Evolutionary conservation across 116 monocot species (phyloP).

Genomic region (Papilionanthe hybrid): DNA sequence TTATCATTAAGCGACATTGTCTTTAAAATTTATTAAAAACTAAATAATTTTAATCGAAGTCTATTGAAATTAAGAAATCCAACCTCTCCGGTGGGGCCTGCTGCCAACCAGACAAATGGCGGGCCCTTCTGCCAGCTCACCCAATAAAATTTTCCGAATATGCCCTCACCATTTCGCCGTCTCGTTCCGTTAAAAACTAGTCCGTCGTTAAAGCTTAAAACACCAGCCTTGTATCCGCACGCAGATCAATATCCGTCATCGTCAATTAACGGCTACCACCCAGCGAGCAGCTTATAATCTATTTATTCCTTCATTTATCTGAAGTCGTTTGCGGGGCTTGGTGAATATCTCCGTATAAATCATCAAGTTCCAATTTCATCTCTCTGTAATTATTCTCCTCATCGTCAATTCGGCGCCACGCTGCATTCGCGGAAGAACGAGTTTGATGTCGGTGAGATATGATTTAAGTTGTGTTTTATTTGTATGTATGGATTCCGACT

Average conservation of each 20-base stretch:
- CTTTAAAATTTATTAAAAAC: no score
- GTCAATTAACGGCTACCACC: background rate
- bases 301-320: background rate
- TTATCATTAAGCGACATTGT: no score
- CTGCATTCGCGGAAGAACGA: background rate
- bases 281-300: background rate
- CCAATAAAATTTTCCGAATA: background rate
- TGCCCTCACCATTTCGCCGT: background rate
- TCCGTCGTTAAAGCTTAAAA: background rate
- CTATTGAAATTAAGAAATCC: no score
- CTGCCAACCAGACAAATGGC: no score
- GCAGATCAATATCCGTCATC: background rate
- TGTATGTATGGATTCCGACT: background rate
- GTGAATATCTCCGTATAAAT: background rate
- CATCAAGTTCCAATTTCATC: no score
- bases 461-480: background rate
- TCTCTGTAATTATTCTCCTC: background rate
- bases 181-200: background rate
- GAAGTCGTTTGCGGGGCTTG: background rate
- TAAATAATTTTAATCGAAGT: no score
- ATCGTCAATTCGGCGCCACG: background rate
- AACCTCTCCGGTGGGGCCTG: background rate
- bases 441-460: slow-evolving; percentile 3
- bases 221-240: background rate
- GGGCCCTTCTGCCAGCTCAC: background rate